Conservation (phyloP, 768 basidiomycete species). For the Podaxis carcinomalis region DNA sequence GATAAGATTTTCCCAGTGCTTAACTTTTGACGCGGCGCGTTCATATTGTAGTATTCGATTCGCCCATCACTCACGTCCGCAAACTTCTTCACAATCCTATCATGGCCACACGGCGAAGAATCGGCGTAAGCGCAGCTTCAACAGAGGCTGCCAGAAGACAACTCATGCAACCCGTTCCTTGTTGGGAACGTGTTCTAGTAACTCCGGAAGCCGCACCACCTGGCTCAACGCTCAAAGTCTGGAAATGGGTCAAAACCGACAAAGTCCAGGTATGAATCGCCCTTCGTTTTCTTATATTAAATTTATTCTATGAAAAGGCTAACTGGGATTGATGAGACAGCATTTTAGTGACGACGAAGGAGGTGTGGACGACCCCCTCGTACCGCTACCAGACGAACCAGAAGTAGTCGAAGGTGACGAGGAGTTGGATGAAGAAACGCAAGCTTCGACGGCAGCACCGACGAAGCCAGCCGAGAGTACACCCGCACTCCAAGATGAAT, state of each 20-base stretch:
- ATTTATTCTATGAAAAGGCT: background rate
- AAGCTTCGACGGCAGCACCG: slow-evolving; percentile 27
- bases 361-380: slow-evolving; percentile 74
- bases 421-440: slow-evolving; percentile 69
- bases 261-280: slow-evolving; percentile 59
- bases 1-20: slow-evolving; percentile 3
- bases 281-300: background rate
- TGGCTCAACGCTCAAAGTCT: slow-evolving; percentile 59
- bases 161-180: slow-evolving; percentile 86
- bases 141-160: slow-evolving; percentile 80
- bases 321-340: slow-evolving; percentile 32
- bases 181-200: slow-evolving; percentile 80
- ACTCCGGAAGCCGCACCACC: slow-evolving; percentile 50
- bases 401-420: slow-evolving; percentile 75
- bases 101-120: slow-evolving; percentile 74
- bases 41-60: background rate
- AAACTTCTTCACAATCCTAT: slow-evolving; percentile 2
- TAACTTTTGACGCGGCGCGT: background rate
- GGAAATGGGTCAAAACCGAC: slow-evolving; percentile 79
- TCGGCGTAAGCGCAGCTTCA: slow-evolving; percentile 71
- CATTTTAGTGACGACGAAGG: slow-evolving; percentile 89
- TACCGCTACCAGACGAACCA: slow-evolving; percentile 72
- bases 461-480: slow-evolving; percentile 36
- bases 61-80: background rate
- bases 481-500: slow-evolving; percentile 35